Evolutionary conservation across 148 eudicot species (phyloP), one percentile per base, ranked within the genome.

Genomic region (Bassia scoparia): DNA sequence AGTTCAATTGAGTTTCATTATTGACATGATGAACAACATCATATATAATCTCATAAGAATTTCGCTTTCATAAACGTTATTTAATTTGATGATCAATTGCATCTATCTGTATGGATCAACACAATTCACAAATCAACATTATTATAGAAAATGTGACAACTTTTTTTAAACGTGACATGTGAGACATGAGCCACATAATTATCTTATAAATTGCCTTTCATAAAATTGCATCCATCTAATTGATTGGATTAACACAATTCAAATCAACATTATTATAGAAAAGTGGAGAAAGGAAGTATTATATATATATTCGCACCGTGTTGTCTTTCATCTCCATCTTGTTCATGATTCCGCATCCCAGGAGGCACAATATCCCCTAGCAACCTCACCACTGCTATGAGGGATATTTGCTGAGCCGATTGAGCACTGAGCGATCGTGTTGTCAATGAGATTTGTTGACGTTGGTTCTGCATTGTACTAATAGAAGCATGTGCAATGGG

Each of bases 341-440:
- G n/a, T n/a, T n/a, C 73, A 87, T 23, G 70, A 56, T 85, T 89
- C 46, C 91, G 79, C 85, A 87, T 88, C 71, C 83, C 82, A 29
- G 93, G 90, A 59, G 88, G 86, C 52, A 94, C 94, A 38, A 94
- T 91, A 76, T 95, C 98, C 13, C 92, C 96, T 24, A 95, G 96
- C 68, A 95, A 84, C 98, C 73, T 86, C 86, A 2, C 77, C 78
- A 33, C 58, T 53, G 72, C 84, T 81, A 31, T 31, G 69, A 33
- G 21, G 61, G 60, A 64, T 31, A 2, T 24, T 63, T 68, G 69
- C 11, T 58, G 62, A 60, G 69, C 35, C 37, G 69, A 30, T 35
- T 64, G 80, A 38, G 79, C 74, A 16, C 31, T 27, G 52, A 67
- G 68, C 10, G 68, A 31, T 2, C 26, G 53, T 74, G 44, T 35